Evolutionary conservation across 225 moss, liverwort and hornwort species (phyloP).

Genomic region (Bryoerythrophyllum caledonicum): DNA sequence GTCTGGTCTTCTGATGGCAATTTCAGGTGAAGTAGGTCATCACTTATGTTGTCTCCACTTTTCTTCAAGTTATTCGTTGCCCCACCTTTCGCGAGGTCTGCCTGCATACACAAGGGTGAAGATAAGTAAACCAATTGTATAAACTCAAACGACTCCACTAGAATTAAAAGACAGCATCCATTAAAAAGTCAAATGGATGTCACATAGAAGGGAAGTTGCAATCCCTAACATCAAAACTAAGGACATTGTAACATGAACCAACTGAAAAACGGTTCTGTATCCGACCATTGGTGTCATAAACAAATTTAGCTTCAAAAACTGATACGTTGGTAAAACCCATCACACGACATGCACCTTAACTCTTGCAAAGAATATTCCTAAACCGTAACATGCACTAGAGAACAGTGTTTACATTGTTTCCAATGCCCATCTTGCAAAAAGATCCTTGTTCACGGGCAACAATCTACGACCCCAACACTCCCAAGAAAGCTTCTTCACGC

Average conservation of each 20-base stretch:
- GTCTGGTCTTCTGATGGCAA: background rate
- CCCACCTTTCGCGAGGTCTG: background rate
- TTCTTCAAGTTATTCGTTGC: background rate
- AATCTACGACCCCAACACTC: background rate
- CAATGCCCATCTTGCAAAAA: background rate
- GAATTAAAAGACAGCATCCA: background rate
- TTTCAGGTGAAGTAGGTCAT: background rate
- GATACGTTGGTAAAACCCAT: background rate
- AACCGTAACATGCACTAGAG: background rate
- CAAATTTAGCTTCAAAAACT: background rate
- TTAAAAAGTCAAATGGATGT: background rate
- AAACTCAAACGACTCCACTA: background rate
- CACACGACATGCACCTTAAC: background rate
- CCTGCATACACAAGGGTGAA: constrained; percentile 6
- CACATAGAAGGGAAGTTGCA: background rate
- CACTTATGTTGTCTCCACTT: background rate
- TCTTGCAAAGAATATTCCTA: background rate
- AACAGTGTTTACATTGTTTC: background rate
- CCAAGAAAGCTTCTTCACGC: background rate
- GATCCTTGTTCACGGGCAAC: background rate
- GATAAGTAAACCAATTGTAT: background rate
- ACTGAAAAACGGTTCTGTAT: background rate
- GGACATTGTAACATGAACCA: background rate
- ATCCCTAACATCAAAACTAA: background rate
- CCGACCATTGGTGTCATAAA: background rate